Conservation (phyloP, 1,284 basidiomycete genomes). For the Bondarzewia mesenterica region DNA sequence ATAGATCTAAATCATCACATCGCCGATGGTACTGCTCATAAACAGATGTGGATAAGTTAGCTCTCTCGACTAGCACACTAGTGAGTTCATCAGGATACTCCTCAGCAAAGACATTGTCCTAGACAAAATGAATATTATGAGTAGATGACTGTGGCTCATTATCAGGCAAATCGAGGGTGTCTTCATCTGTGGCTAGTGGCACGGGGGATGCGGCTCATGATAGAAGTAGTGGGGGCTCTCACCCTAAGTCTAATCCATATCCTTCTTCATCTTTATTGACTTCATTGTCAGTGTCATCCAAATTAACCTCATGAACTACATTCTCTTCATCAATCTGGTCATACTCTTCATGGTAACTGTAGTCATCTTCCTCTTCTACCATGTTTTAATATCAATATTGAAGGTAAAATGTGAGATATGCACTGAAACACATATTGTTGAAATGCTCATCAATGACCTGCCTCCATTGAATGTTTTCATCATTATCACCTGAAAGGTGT, state of each 20-base stretch:
- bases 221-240: background rate
- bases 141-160: background rate
- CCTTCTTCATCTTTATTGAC: background rate
- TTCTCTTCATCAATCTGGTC: too few relatives aligned
- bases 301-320: too few relatives aligned
- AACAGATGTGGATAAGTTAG: background rate
- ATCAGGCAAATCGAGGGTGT: background rate
- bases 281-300: background rate
- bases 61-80: too few relatives aligned
- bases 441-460: too few relatives aligned
- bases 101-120: too few relatives aligned
- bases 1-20: background rate
- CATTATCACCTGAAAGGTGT: background rate
- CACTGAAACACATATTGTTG: background rate
- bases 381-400: too few relatives aligned
- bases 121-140: too few relatives aligned
- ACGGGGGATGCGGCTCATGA: too few relatives aligned
- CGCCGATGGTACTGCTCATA: background rate
- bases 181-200: background rate
- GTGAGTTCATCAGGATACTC: too few relatives aligned
- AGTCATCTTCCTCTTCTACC: too few relatives aligned
- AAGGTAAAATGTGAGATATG: background rate
- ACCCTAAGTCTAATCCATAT: background rate
- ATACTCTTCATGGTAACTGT: too few relatives aligned
- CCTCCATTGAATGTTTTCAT: background rate